Percentiles rank a stretch among this genome's conserved stretches.
phyloP scores from a whole-genome alignment of 768 basidiomycete genomes.

The Boletus bicolor region DNA sequence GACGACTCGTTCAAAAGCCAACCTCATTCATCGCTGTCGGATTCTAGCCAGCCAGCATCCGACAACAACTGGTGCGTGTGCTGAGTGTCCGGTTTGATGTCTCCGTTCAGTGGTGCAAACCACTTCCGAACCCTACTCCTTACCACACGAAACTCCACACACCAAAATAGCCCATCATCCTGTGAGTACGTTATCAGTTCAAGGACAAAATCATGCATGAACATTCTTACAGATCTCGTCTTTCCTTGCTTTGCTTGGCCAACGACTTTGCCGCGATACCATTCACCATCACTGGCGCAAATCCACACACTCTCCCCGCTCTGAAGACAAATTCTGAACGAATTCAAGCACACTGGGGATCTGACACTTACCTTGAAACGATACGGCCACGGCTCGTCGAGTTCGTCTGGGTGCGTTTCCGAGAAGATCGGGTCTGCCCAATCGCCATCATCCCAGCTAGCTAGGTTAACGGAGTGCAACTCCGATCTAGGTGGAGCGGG shows the following conservation, averaged over 20 bases:
- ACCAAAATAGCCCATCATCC: slow-evolving; percentile 53
- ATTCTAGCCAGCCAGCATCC: slow-evolving; percentile 45
- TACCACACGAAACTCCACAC: slow-evolving; percentile 43
- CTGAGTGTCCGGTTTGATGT: slow-evolving; percentile 57
- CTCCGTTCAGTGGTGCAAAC: slow-evolving; percentile 62
- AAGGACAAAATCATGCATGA: not conserved
- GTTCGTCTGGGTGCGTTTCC: slow-evolving; percentile 35
- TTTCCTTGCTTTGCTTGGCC: slow-evolving; percentile 42
- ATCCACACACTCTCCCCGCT: slow-evolving; percentile 52
- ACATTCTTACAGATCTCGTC: slow-evolving; percentile 43
- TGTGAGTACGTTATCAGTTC: slow-evolving; percentile 21
- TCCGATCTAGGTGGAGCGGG: not conserved
- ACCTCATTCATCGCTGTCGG: slow-evolving; percentile 2
- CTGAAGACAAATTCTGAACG: slow-evolving; percentile 25
- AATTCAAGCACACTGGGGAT: not conserved
- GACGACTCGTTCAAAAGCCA: not conserved
- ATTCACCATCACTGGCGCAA: slow-evolving; percentile 46
- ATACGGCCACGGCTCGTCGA: slow-evolving; percentile 52
- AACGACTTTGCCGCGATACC: slow-evolving; percentile 49
- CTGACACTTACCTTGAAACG: slow-evolving; percentile 40
- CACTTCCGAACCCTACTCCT: slow-evolving; percentile 48
- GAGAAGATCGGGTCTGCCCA: slow-evolving; percentile 17
- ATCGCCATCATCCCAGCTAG: slow-evolving; percentile 24
- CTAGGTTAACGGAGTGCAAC: slow-evolving; percentile 23
- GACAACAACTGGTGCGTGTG: slow-evolving; percentile 46